Conservation (phyloP, 1,284 basidiomycete species). For the Cutaneotrichosporon sp. region DNA sequence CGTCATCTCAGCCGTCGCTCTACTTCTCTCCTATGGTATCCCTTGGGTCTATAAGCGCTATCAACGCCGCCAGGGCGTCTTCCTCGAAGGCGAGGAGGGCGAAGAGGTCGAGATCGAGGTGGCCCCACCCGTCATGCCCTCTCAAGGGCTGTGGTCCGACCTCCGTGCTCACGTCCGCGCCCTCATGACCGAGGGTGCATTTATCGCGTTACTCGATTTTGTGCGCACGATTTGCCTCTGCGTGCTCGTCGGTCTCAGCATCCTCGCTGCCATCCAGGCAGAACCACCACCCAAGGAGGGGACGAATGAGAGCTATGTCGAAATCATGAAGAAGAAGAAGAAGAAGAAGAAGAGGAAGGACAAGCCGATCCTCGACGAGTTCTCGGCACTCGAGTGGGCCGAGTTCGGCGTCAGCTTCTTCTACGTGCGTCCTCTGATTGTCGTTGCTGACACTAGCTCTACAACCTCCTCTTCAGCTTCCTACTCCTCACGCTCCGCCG, state of each 20-base stretch:
- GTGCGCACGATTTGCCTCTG: conserved; percentile 40
- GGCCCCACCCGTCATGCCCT: conserved; percentile 40
- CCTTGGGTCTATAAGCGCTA: conserved; percentile 13
- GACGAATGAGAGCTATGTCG: neutral
- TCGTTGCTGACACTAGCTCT: conserved; percentile 32
- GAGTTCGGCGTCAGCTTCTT: conserved; percentile 50
- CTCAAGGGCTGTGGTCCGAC: conserved; percentile 46
- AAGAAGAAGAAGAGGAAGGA: conserved; percentile 45
- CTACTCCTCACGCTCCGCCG: conserved; percentile 42
- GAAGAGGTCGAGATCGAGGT: conserved; percentile 28
- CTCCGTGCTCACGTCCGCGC: conserved; percentile 43
- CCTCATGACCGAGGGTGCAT: conserved; percentile 41
- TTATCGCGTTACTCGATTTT: conserved; percentile 47
- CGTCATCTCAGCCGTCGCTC: conserved; percentile 34
- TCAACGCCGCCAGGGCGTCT: conserved; percentile 30
- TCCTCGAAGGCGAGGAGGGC: conserved; percentile 31
- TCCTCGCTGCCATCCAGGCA: conserved; percentile 49
- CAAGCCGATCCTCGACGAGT: conserved; percentile 41
- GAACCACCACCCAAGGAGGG: conserved; percentile 36
- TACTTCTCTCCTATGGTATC: conserved; percentile 35
- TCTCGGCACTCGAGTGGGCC: conserved; percentile 49
- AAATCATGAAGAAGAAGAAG: conserved; percentile 11
- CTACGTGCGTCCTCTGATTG: conserved; percentile 38
- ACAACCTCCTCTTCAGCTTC: conserved; percentile 44
- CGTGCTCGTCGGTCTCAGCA: conserved; percentile 47